phyloP scores from a whole-genome alignment of 768 basidiomycete species.

The Mycena albidolilacea region DNA sequence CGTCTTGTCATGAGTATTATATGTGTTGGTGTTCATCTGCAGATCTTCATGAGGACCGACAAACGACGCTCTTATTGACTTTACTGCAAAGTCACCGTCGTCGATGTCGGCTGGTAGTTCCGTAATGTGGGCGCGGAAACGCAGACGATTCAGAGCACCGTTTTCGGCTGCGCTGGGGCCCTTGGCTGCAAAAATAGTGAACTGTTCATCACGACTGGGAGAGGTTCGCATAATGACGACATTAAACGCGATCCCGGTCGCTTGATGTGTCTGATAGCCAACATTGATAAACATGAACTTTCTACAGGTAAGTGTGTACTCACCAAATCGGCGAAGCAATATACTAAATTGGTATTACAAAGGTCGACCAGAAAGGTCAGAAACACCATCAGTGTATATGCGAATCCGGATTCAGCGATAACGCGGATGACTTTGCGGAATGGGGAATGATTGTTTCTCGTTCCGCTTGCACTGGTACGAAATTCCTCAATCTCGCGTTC shows the following conservation, averaged over 20 bases:
- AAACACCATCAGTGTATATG: conserved; percentile 11
- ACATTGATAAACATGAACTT: not conserved
- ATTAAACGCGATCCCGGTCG: conserved; percentile 20
- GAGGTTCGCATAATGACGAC: conserved; percentile 18
- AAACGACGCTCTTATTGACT: not conserved
- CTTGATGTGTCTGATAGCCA: conserved; percentile 13
- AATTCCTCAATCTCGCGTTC: conserved; percentile 9
- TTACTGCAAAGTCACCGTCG: conserved; percentile 7
- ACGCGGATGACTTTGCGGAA: conserved; percentile 22
- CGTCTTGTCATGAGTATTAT: not conserved
- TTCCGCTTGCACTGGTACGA: not conserved
- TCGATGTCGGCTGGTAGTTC: conserved; percentile 2
- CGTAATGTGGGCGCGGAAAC: conserved; percentile 5
- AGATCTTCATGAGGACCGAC: conserved; percentile 1
- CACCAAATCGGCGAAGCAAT: not conserved
- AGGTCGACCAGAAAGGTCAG: conserved; percentile 11
- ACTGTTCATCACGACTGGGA: conserved; percentile 14
- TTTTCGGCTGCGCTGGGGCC: too few relatives aligned
- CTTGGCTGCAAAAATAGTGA: conserved; percentile 7
- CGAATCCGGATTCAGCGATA: conserved; percentile 21
- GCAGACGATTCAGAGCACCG: conserved; percentile 6
- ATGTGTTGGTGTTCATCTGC: conserved; percentile 6
- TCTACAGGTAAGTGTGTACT: not conserved
- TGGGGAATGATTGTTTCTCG: not conserved
- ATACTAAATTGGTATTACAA: conserved; percentile 11